Base-by-base conservation (phyloP, 1,139 yeast genomes). In the Debaryomyces robertsiae region DNA sequence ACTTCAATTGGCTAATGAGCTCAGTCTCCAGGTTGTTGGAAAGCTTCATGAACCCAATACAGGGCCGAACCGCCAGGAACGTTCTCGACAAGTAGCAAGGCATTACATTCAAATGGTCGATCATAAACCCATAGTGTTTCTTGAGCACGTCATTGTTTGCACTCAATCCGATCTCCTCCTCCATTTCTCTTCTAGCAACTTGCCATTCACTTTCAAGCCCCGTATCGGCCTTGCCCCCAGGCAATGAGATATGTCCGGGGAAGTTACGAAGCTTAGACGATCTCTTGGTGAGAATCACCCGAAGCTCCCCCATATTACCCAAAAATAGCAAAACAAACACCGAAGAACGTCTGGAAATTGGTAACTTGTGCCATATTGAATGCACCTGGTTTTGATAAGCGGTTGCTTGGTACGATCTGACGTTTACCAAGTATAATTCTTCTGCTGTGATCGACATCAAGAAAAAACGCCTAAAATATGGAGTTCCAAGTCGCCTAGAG, bases 221-320 rank as follows among this genome's bases (percentile, higher is more conserved):
- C 33, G 54, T 59, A 57, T 89, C 96, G 5, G 93, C 86, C 55
- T 82, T 82, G 3, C 96, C 97, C 3, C 96, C 96, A 2, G 97
- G 96, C 15, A 90, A 67, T 3, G 95, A 85, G 10, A 88, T 85
- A 57, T 90, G 96, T 5, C 96, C 96, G 0, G 95, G 85, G 61
- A 88, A 90, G 41, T 77, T 78, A 34, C 82, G 70, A 52, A 90
- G 66, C 39, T 75, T 71, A 37, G 86, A 72, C 9, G 95, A 82
- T 47, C 96, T 65, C 54, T 84, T 83, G 2, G 96, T 89, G 42
- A 90, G 63, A 4, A 90, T 70, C 30, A 89, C 93, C 39, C 93
- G 61, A 19, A 89, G 61, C 52, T 88, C 95, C 3, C 95, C 95
- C 42, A 72, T 64, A 22, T 69, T 70, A 1, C 94, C 94, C 28